phyloP scores from a whole-genome alignment of 192 early-diverging fungal species.

The Podila verticillata region DNA sequence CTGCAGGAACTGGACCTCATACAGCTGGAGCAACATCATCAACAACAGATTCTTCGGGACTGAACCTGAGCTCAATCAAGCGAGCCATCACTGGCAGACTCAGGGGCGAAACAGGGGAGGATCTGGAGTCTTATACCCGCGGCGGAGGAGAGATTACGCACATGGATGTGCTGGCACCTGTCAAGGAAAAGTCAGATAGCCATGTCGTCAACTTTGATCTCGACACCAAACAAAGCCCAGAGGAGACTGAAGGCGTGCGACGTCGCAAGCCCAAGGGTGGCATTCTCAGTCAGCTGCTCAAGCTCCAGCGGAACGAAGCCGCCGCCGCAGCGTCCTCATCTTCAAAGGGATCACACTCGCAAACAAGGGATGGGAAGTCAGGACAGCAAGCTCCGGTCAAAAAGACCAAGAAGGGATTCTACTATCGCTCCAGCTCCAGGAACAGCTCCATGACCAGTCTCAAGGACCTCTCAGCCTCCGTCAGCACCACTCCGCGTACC shows the following conservation, averaged over 20 bases:
- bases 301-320: constrained; percentile 30
- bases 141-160: neutral
- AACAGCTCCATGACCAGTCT: constrained; percentile 24
- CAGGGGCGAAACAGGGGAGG: neutral
- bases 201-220: neutral
- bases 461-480: constrained; percentile 12
- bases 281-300: constrained; percentile 43
- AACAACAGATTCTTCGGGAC: neutral
- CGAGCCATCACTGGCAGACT: constrained; percentile 13
- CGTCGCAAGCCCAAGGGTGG: constrained; percentile 41
- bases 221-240: neutral
- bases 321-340: constrained; percentile 10
- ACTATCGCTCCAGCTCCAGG: constrained; percentile 25
- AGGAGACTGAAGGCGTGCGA: neutral
- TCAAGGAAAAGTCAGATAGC: neutral
- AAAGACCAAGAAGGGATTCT: constrained; percentile 25
- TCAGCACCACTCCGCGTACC: constrained; percentile 18
- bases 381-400: neutral
- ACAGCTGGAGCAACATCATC: neutral
- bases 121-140: constrained; percentile 8
- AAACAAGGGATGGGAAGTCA: neutral
- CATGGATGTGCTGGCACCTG: neutral
- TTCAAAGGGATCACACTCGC: neutral
- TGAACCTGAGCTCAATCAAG: constrained; percentile 16
- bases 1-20: neutral